phyloP scores from a whole-genome alignment of 345 rosid species.

The Capsella bursapastoris region DNA sequence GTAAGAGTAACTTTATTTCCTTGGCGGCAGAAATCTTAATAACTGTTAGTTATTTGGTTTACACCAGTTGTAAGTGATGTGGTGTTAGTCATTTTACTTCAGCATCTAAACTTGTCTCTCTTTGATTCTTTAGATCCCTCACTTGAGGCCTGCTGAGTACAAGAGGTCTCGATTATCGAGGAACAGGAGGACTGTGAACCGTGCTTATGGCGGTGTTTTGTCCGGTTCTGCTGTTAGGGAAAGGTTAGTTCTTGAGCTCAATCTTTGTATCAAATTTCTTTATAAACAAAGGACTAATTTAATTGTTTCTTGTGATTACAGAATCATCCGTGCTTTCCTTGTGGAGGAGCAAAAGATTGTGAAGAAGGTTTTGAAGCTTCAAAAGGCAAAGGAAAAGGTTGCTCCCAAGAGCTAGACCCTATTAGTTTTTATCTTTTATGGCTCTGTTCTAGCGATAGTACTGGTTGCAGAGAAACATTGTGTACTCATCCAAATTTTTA shows the following conservation, averaged over 20 bases:
- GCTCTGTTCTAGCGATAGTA: conserved; percentile 42
- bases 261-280: neutral
- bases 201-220: conserved; percentile 87
- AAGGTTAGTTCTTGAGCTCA: conserved; percentile 51
- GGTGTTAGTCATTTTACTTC: neutral
- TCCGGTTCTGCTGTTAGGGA: conserved; percentile 87
- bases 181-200: conserved; percentile 84
- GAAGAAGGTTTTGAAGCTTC: conserved; percentile 78
- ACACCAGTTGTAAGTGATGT: neutral
- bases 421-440: conserved; percentile 16
- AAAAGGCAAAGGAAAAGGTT: conserved; percentile 73
- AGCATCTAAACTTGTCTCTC: neutral
- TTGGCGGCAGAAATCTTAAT: conserved; percentile 31
- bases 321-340: conserved; percentile 78
- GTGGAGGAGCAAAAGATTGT: conserved; percentile 89
- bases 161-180: conserved; percentile 82
- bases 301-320: conserved; percentile 12
- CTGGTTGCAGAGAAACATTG: conserved; percentile 38
- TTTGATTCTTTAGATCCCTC: conserved; percentile 65
- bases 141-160: conserved; percentile 85
- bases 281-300: neutral
- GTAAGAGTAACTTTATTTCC: neutral
- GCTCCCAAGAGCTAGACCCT: conserved; percentile 52
- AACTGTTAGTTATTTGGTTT: neutral
- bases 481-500: conserved; percentile 30